Evolutionary conservation across 2,329 filamentous ascomycete species (phyloP), one percentile per base, ranked within the genome.

Genomic region (Alternaria infectoria): DNA sequence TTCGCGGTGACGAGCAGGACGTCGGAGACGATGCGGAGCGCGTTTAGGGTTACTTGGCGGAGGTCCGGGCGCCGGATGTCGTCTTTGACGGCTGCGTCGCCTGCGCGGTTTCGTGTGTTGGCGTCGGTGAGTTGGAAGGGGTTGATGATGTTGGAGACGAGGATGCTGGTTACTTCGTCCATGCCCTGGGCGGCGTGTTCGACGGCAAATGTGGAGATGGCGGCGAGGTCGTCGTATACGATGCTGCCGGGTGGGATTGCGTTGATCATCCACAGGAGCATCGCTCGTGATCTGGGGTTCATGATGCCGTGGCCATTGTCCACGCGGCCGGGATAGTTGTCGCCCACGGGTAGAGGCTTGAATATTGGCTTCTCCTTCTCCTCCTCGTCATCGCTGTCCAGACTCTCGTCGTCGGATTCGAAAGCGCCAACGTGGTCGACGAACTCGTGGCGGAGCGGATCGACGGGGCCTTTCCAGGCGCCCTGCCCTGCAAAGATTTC

Each of bases 101-200:
- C 66, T 25, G 67, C 54, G 8, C 61, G 55, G 19, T 67, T 80
- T 8, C 87, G 83, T 0, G 89, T 87, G 63, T 93, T 94, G 23
- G 91, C 91, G 7, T 86, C 86, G 1, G 89, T 92, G 68, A 90
- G 88, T 6, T 89, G 87, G 61, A 96, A 88, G 0, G 96, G 96
- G 55, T 86, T 88, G 62, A 91, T 85, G 32, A 98, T 85, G 72
- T 99, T 98, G 1, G 89, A 86, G 0, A 97, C 87, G 40, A 98
- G 89, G 81, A 97, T 88, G 54, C 95, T 88, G n/a, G 97, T 93
- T 36, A 97, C 90, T 81, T 98, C 96, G 67, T 96, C 92, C 12
- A 93, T 91, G 15, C 94, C 96, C 19, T 89, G 86, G 43, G 91
- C 92, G 2, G 93, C 92, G 77, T 98, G 93, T 3, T 90, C 90